phyloP scores from a whole-genome alignment of 1,139 yeast species.

The Taiozyma sp. region DNA sequence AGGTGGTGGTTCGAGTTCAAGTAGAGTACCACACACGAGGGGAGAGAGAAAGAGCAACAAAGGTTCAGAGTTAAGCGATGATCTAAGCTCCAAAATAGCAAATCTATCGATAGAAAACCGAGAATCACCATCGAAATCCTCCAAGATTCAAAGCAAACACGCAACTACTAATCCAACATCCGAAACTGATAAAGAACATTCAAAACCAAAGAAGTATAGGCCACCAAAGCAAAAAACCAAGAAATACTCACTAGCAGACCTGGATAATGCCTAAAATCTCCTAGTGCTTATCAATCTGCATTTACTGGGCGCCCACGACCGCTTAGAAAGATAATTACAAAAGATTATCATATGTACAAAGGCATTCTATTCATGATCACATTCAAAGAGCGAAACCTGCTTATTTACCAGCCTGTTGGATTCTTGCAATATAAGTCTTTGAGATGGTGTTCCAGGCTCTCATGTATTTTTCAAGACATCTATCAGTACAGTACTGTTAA shows the following conservation, averaged over 20 bases:
- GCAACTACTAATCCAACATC: background rate
- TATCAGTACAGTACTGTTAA: slow-evolving; percentile 49
- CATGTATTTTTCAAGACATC: slow-evolving; percentile 86
- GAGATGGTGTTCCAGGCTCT: slow-evolving; percentile 86
- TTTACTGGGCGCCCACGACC: background rate
- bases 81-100: background rate
- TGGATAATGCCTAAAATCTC: slow-evolving; percentile 7
- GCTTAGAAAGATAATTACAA: background rate
- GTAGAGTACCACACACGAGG: background rate
- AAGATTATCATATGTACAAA: background rate
- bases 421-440: slow-evolving; percentile 68
- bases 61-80: background rate
- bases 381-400: background rate
- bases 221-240: slow-evolving; percentile 10
- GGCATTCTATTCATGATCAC: background rate
- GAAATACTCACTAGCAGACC: slow-evolving; percentile 14
- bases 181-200: background rate
- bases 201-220: slow-evolving; percentile 3
- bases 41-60: background rate
- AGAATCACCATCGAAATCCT: background rate
- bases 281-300: background rate
- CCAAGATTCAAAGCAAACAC: background rate
- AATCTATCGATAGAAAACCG: background rate
- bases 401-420: slow-evolving; percentile 45
- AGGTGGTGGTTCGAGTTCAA: background rate